Base-by-base conservation (phyloP, 164 flowering plant genomes). In the Brasenia schreberi region DNA sequence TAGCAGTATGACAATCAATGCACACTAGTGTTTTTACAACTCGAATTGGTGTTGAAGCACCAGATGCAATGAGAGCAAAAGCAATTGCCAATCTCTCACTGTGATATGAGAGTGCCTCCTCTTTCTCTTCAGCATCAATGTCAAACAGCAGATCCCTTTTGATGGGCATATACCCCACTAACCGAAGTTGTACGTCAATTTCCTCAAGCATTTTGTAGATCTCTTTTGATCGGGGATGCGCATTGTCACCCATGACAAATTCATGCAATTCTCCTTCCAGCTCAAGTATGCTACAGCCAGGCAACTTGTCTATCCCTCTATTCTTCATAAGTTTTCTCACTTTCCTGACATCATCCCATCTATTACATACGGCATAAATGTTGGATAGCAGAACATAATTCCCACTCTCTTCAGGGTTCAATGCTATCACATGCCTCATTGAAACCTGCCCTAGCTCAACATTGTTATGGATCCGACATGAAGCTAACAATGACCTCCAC, bases 1-100 rank as follows among this genome's bases (percentile, higher is more conserved):
- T 19, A 60, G 27, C 19, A 60, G n/a, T n/a, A 19, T 60, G 63
- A 19, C 63, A 60, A 60, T 60, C 27, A n/a, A 18, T 4, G 27
- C 63, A 60, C 11, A 60, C 27, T 19, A 60, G 63, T 18, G 19
- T 60, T 19, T 60, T 60, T 19, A 60, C 63, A 18, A 60, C 1
- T n/a, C 19, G 19, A 60, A 60, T 60, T n/a, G 27, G n/a, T 19
- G 27, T 19, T 19, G 7, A 11, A 9, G 19, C 27, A 18, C n/a
- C 18, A 60, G 63, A n/a, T 7, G 63, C 19, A 19, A 60, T 60
- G 63, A 60, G 63, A 4, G 19, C 63, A 60, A 60, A 60, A 3
- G 63, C 63, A 60, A 60, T 60, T 18, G 63, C 63, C 63, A 60
- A 17, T 60, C 19, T 60, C n/a, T 60, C 63, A 60, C 63, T 60